These are phyloP conservation scores for Aegilops tauschii DNA, from an alignment of 176 grass and related monocot genomes.

Conservation along the genomic window DNA sequence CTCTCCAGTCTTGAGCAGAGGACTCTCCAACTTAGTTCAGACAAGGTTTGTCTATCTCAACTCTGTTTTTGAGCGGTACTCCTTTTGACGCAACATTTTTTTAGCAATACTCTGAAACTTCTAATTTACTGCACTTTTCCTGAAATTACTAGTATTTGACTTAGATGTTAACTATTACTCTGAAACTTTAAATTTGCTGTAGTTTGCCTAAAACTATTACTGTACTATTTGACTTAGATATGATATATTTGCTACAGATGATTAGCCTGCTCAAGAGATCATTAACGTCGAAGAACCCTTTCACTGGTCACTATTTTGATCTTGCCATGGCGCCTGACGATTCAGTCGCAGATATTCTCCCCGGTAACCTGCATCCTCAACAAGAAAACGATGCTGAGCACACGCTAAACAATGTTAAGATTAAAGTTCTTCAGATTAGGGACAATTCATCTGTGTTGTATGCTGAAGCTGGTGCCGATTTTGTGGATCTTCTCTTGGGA, in stretches of 20 bases:
- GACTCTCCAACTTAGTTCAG: background rate
- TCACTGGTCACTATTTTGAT: slow-evolving; percentile 3
- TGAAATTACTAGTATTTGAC: too few relatives aligned
- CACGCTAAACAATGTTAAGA: background rate
- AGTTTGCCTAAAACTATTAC: too few relatives aligned
- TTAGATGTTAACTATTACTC: too few relatives aligned
- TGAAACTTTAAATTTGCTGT: too few relatives aligned
- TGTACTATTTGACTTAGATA: too few relatives aligned
- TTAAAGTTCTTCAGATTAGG: slow-evolving; percentile 15
- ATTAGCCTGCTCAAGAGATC: slow-evolving; percentile 12
- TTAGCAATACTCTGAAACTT: too few relatives aligned
- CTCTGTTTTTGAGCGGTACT: background rate
- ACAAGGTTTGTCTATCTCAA: background rate
- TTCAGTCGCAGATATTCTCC: background rate
- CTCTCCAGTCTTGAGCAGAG: slow-evolving; percentile 13
- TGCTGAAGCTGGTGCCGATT: slow-evolving; percentile 21
- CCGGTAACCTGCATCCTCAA: background rate
- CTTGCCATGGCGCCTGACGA: background rate
- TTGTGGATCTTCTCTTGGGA: slow-evolving; percentile 19
- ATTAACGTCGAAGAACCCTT: slow-evolving; percentile 8
- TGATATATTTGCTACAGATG: background rate
- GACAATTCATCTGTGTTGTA: background rate
- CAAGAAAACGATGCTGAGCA: background rate
- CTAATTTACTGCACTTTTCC: too few relatives aligned
- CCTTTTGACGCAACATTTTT: too few relatives aligned